Conservation (phyloP, 1,284 basidiomycete genomes). For the Apiotrichum laibachii region DNA sequence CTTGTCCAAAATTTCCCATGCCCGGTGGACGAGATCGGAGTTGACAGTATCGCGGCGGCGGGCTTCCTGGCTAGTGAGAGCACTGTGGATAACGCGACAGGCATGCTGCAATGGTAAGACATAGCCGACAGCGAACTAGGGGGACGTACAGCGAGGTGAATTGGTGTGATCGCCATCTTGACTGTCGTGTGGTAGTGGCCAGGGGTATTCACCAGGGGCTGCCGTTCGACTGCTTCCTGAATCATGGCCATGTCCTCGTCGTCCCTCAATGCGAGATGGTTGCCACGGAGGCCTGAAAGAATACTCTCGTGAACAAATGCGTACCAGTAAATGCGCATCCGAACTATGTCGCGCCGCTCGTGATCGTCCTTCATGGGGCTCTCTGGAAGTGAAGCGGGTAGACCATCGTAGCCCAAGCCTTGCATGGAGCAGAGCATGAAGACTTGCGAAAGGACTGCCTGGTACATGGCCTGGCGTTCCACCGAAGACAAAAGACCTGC, state of each 20-base stretch:
- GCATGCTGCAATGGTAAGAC: constrained; percentile 50
- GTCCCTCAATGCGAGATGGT: constrained; percentile 62
- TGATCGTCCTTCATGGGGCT: constrained; percentile 52
- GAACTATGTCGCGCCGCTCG: constrained; percentile 50
- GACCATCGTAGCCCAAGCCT: constrained; percentile 56
- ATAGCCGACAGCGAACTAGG: neutral
- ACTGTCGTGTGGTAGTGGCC: constrained; percentile 41
- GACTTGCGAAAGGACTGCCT: constrained; percentile 63
- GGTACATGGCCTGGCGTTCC: constrained; percentile 62
- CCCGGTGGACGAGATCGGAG: constrained; percentile 61
- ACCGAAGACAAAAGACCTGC: constrained; percentile 56
- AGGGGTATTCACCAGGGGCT: constrained; percentile 6
- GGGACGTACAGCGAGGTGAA: constrained; percentile 58
- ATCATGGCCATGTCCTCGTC: constrained; percentile 46
- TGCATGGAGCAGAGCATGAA: constrained; percentile 66
- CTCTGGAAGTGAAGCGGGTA: constrained; percentile 52
- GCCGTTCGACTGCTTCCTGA: constrained; percentile 9
- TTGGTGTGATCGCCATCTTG: constrained; percentile 60
- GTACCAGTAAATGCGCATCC: constrained; percentile 78
- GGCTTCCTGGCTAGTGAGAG: constrained; percentile 70
- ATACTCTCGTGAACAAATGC: constrained; percentile 75
- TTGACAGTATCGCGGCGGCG: constrained; percentile 62
- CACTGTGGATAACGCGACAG: constrained; percentile 70
- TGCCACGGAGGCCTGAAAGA: constrained; percentile 71
- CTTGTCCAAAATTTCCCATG: constrained; percentile 74